Evolutionary conservation across 805 yeast species (phyloP), one percentile per base, ranked within the genome.

Genomic region (Ogataea pilisensis): DNA sequence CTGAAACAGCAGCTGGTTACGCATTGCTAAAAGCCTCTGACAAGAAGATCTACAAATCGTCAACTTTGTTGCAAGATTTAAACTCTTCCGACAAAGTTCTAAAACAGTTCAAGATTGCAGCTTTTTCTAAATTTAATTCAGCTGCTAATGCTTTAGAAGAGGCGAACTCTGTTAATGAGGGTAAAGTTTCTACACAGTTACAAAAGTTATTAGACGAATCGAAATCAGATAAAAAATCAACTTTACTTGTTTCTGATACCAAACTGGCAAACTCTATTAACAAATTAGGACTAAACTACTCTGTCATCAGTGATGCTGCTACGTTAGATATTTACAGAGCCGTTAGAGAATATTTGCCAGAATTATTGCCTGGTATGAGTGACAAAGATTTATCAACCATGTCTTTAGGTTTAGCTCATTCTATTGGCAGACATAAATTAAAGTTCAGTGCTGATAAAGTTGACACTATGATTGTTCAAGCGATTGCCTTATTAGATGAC

Each of bases 1-100:
- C 98, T 46, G 99, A 93, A 75, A 93, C 99, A 51, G 86, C 99
- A 50, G 99, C 99, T 39, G 99, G 99, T 63, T 93, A 93, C 67
- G 99, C 99, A 63, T 77, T 93, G 63, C 79, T 93, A 64, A 93
- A 93, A 73, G 96, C 97, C 43, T 83, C 96, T 50, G 98, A 93
- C 76, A 93, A 93, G 75, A 91, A 91, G 76, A 83, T 93, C 58
- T 83, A 91, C 78, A 91, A 90, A 72, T 81, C 93, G 20, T 65
- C 84, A 41, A 64, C 80, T 44, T 70, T 90, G 54, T 68, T 85
- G 51, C 76, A 82, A 49, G 96, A 89, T 64, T 75, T 90, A 58
- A 75, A 85, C 66, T 67, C 86, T 37, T 80, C 95, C 36, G 95
- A 84, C 50, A 85, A 86, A 66, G 96, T 90, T 46, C 75, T 89